Conservation (phyloP, 2,329 filamentous ascomycete genomes). For the Colletotrichum noveboracense region DNA sequence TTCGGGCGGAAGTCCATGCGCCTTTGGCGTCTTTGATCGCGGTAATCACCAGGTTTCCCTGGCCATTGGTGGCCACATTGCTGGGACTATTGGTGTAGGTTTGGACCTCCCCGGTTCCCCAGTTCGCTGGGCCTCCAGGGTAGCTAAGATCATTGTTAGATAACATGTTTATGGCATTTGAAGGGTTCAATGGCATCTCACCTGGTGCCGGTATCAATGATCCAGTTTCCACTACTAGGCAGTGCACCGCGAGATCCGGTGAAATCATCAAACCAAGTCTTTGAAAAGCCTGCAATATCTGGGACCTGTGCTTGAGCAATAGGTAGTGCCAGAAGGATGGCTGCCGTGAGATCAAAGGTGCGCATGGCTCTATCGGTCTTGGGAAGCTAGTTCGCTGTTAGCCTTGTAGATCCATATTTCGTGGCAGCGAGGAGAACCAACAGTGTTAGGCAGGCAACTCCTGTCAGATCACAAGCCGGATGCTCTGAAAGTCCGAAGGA, state of each 20-base stretch:
- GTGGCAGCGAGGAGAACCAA: background rate
- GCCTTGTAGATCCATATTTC: background rate
- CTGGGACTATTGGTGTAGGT: slow-evolving; percentile 44
- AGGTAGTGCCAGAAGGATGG: background rate
- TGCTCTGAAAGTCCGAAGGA: background rate
- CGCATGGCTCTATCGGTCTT: background rate
- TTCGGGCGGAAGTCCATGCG: slow-evolving; percentile 49
- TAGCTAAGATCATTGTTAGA: slow-evolving; percentile 31
- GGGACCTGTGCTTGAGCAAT: background rate
- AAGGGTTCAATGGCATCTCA: background rate
- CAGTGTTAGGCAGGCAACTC: background rate
- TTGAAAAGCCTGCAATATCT: slow-evolving; percentile 33
- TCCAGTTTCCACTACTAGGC: slow-evolving; percentile 48
- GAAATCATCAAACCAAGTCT: slow-evolving; percentile 50
- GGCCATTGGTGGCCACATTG: slow-evolving; percentile 55
- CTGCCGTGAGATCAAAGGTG: background rate
- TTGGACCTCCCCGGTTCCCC: slow-evolving; percentile 54
- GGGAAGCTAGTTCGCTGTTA: background rate
- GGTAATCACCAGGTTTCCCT: slow-evolving; percentile 48
- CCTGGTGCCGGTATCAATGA: slow-evolving; percentile 43
- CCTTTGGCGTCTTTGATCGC: slow-evolving; percentile 42
- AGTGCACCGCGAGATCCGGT: slow-evolving; percentile 35
- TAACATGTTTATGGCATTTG: too few species aligned
- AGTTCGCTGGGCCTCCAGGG: slow-evolving; percentile 45
- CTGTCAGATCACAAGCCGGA: background rate